phyloP scores from a whole-genome alignment of 2,329 filamentous ascomycete species.

The Trematosphaeria pertusa region DNA sequence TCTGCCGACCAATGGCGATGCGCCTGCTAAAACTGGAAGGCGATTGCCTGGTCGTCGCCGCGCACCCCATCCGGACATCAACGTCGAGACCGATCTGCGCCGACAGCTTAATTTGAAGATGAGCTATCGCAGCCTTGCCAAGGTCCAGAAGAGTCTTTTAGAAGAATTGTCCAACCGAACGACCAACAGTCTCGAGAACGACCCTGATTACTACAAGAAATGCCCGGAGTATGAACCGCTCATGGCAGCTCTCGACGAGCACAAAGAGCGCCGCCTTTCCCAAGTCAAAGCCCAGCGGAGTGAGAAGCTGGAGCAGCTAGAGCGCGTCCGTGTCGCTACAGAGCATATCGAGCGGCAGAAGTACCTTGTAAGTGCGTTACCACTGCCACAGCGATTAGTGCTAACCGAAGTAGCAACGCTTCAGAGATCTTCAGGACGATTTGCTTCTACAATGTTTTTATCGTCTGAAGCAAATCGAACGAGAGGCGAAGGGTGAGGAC shows the following conservation, averaged over 20 bases:
- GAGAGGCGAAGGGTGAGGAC: conserved; percentile 42
- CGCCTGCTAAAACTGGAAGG: conserved; percentile 44
- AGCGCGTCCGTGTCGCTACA: conserved; percentile 43
- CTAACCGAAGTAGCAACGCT: conserved; percentile 38
- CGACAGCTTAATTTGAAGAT: conserved; percentile 72
- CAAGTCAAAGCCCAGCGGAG: conserved; percentile 47
- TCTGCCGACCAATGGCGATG: conserved; percentile 45
- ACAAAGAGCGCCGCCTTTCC: conserved; percentile 50
- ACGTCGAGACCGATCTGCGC: conserved; percentile 55
- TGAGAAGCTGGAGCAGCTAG: conserved; percentile 47
- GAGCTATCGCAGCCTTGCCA: conserved; percentile 67
- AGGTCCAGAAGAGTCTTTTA: conserved; percentile 68
- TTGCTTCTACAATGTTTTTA: conserved; percentile 46
- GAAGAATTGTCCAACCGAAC: conserved; percentile 69
- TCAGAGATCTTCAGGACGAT: conserved; percentile 41
- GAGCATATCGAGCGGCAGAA: conserved; percentile 44
- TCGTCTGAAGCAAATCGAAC: conserved; percentile 46
- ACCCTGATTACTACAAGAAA: conserved; percentile 61
- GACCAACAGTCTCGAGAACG: conserved; percentile 63
- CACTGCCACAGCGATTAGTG: not conserved
- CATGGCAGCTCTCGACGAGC: conserved; percentile 59
- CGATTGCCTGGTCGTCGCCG: conserved; percentile 53
- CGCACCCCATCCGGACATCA: conserved; percentile 55
- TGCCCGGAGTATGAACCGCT: conserved; percentile 62
- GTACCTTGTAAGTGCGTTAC: conserved; percentile 41